Percentiles rank a stretch among this genome's conserved stretches.
phyloP scores from a whole-genome alignment of 1,139 yeast genomes.

The Suhomyces anneliseae region DNA sequence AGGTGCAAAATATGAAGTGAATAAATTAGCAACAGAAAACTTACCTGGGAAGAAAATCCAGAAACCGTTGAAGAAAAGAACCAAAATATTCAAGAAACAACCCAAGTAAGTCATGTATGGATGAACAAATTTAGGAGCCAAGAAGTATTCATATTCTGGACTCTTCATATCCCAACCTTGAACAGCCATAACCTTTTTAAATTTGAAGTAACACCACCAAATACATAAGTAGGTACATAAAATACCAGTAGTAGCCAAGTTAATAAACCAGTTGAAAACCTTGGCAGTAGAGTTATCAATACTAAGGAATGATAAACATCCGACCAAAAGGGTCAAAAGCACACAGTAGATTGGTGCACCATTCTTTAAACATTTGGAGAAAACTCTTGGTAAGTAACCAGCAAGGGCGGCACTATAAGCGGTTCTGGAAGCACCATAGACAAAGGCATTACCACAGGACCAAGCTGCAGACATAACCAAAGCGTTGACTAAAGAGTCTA shows the following conservation, averaged over 20 bases:
- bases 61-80: slow-evolving; percentile 41
- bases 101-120: slow-evolving; percentile 39
- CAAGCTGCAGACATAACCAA: slow-evolving; percentile 37
- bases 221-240: slow-evolving; percentile 53
- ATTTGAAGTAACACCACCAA: slow-evolving; percentile 47
- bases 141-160: slow-evolving; percentile 24
- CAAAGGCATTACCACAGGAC: slow-evolving; percentile 42
- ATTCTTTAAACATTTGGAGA: slow-evolving; percentile 32
- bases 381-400: slow-evolving; percentile 37
- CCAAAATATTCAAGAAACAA: slow-evolving; percentile 23
- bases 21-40: slow-evolving; percentile 35
- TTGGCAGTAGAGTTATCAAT: slow-evolving; percentile 25
- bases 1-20: slow-evolving; percentile 44
- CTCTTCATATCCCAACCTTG: slow-evolving; percentile 30
- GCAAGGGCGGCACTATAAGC: slow-evolving; percentile 38
- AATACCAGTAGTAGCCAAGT: slow-evolving; percentile 51
- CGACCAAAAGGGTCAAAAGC: slow-evolving; percentile 20
- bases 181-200: slow-evolving; percentile 33
- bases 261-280: slow-evolving; percentile 42
- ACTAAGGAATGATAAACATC: slow-evolving; percentile 33
- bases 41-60: slow-evolving; percentile 45
- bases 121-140: slow-evolving; percentile 29
- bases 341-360: slow-evolving; percentile 41
- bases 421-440: slow-evolving; percentile 37
- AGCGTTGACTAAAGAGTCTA: slow-evolving; percentile 38